Evolutionary conservation across 2,329 filamentous ascomycete species (phyloP), one percentile per base, ranked within the genome.

Genomic region (Cytospora schulzeri): DNA sequence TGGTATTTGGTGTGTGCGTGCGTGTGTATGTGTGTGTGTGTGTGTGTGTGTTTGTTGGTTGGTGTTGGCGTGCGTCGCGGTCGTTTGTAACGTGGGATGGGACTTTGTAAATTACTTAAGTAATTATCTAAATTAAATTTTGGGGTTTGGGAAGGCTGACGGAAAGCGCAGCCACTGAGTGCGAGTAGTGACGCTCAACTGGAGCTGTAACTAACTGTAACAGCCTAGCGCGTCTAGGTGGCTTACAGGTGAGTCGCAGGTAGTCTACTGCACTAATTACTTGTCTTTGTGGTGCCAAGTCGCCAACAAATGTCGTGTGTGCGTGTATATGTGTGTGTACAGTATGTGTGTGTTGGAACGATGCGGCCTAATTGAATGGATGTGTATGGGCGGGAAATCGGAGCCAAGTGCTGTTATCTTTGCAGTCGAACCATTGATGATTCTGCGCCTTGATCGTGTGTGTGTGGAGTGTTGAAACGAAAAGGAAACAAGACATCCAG

Each of bases 121-220:
- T 45, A 48, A 57, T 57, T 57, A 62, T 22, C 60, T 57, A 55
- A 64, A 60, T 63, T 60, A 64, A 60, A 59, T 60, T 64, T 64
- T 64, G 61, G 64, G 45, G 57, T 57, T 54, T 57, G 64, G 56
- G 60, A 66, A 66, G 64, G 56, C 60, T 64, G 64, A 64, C 56
- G 29, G n/a, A 48, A 12, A 48, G n/a, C 19, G 38, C 38, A 41
- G 38, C 38, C 15, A 41, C 14, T 38, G 35, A 17, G 6, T 15
- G 33, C 14, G n/a, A n/a, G 45, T 9, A 48, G 45, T 48, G 45
- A 48, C 45, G 45, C 45, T 48, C 45, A n/a, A 48, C 45, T 12
- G 45, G n/a, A 48, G 38, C 38, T 41, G 38, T n/a, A 19, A 14
- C 45, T n/a, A 41, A 24, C 45, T 48, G 45, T 48, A 48, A 48